phyloP scores from a whole-genome alignment of 805 yeast genomes.

The Wickerhamiella allomyrinae region DNA sequence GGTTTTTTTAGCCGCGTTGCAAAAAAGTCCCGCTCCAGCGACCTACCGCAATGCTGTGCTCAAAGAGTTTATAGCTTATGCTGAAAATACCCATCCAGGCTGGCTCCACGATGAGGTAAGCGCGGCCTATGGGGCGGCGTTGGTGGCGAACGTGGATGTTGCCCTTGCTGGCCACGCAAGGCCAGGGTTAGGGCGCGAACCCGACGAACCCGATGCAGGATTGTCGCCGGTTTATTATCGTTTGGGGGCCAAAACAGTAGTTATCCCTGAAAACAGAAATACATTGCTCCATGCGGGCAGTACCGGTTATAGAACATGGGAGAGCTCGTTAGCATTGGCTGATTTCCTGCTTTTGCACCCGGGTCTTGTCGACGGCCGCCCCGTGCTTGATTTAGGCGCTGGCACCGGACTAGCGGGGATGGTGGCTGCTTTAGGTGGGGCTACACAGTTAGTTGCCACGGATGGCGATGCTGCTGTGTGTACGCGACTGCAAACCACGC shows the following conservation, averaged over 20 bases:
- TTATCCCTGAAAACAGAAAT: slow-evolving; percentile 16
- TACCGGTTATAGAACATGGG: slow-evolving; percentile 90
- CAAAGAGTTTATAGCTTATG: background rate
- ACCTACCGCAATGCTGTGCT: background rate
- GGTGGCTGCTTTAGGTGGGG: slow-evolving; percentile 16
- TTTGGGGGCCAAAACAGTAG: slow-evolving; percentile 6
- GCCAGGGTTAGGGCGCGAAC: background rate
- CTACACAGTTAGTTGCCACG: slow-evolving; percentile 33
- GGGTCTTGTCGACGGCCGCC: slow-evolving; percentile 11
- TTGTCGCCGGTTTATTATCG: slow-evolving; percentile 1
- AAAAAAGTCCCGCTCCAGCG: background rate
- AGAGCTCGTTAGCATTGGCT: slow-evolving; percentile 61
- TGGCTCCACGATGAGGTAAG: background rate
- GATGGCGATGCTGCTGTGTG: slow-evolving; percentile 55
- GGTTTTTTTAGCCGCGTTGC: background rate
- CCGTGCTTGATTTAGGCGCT: slow-evolving; percentile 63
- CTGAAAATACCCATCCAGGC: background rate
- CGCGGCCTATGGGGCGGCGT: background rate
- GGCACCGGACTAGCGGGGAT: slow-evolving; percentile 79
- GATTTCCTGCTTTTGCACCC: slow-evolving; percentile 29
- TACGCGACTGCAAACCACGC: slow-evolving; percentile 32
- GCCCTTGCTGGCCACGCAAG: background rate
- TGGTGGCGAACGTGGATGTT: background rate
- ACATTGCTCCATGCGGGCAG: slow-evolving; percentile 38
- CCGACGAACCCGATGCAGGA: background rate